phyloP scores from a whole-genome alignment of 768 basidiomycete genomes.

The Suillus subaureus region DNA sequence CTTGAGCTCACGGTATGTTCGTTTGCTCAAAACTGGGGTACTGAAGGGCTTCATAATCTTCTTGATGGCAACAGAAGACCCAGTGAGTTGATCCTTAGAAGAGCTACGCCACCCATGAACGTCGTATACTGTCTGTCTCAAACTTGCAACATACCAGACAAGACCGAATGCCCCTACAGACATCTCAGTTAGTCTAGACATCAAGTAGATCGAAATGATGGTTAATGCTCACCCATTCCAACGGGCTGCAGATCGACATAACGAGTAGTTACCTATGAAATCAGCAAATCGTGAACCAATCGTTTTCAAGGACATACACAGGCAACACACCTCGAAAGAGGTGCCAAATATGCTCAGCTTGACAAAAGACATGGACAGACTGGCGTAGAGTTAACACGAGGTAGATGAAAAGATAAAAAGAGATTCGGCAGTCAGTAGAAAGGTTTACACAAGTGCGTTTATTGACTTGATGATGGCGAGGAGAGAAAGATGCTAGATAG shows the following conservation, averaged over 20 bases:
- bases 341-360: slow-evolving; percentile 99
- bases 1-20: slow-evolving; percentile 98
- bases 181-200: slow-evolving; percentile 21
- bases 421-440: background rate
- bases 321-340: slow-evolving; percentile 79
- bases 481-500: slow-evolving; percentile 19
- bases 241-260: slow-evolving; percentile 99
- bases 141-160: slow-evolving; percentile 70
- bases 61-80: slow-evolving; percentile 95
- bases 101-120: slow-evolving; percentile 54
- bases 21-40: slow-evolving; percentile 96
- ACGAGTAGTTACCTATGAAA: slow-evolving; percentile 85
- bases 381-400: slow-evolving; percentile 5
- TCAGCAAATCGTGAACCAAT: slow-evolving; percentile 23
- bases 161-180: slow-evolving; percentile 90
- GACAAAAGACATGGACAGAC: slow-evolving; percentile 79
- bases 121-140: background rate
- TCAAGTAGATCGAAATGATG: slow-evolving; percentile 12
- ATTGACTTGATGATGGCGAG: slow-evolving; percentile 19
- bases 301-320: slow-evolving; percentile 9
- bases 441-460: slow-evolving; percentile 1
- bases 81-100: slow-evolving; percentile 93
- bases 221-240: slow-evolving; percentile 82
- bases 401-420: background rate
- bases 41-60: slow-evolving; percentile 99